phyloP scores from a whole-genome alignment of 768 basidiomycete genomes.

The Leucosporidium yakuticum region DNA sequence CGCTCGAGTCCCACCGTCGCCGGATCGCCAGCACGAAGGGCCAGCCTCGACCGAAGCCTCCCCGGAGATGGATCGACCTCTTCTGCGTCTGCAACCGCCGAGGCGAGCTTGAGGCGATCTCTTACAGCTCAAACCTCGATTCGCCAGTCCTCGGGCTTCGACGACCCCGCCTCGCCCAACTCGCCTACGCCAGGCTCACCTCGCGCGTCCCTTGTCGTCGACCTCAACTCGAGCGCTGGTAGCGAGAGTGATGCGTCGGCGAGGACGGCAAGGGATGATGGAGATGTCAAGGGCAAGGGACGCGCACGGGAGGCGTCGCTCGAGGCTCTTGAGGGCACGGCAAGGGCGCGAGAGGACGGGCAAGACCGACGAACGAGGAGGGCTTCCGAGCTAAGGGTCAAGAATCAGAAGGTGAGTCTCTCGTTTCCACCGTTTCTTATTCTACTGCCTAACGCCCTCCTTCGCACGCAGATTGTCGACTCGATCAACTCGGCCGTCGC shows the following conservation, averaged over 20 bases:
- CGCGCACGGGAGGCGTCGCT: neutral
- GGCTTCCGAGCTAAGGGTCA: constrained; percentile 1
- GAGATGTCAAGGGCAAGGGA: neutral
- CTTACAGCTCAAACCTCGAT: neutral
- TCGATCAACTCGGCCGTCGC: constrained; percentile 11
- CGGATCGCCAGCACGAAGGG: neutral
- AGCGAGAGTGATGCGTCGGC: constrained; percentile 4
- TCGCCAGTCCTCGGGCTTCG: neutral
- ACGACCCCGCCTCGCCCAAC: neutral
- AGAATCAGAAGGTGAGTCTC: constrained; percentile 24
- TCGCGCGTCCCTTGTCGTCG: neutral
- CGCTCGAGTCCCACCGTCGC: constrained; percentile 8
- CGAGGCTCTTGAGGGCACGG: neutral
- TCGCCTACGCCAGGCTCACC: neutral
- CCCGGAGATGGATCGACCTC: neutral
- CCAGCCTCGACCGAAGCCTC: neutral
- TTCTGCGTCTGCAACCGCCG: neutral
- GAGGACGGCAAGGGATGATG: neutral
- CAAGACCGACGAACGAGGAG: neutral
- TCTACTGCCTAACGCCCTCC: neutral
- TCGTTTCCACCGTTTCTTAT: neutral
- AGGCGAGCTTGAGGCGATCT: neutral
- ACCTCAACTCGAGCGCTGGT: neutral
- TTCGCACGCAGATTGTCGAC: constrained; percentile 15
- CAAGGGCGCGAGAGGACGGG: neutral